phyloP scores from a whole-genome alignment of 176 grass and related monocot genomes.

The Typha latifolia region DNA sequence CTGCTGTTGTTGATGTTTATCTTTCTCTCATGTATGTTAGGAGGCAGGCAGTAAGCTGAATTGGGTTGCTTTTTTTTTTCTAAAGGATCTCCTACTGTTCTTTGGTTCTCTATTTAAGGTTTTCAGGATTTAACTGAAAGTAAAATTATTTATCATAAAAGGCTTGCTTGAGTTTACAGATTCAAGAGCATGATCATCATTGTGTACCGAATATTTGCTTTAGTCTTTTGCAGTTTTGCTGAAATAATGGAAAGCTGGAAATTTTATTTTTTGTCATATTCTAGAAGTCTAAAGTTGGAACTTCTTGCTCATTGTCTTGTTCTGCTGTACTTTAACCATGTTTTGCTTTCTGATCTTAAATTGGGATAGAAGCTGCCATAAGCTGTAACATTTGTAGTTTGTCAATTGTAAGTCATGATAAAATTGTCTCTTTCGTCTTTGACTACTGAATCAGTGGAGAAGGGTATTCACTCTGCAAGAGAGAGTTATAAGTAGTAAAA shows the following conservation, averaged over 20 bases:
- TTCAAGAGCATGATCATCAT: too few relatives aligned
- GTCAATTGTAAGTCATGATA: not conserved
- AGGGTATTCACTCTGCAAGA: not conserved
- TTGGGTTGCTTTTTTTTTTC: not conserved
- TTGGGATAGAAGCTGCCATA: not conserved
- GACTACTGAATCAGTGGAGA: not conserved
- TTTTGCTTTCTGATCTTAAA: not conserved
- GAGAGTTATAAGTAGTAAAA: not conserved
- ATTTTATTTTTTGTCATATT: not conserved
- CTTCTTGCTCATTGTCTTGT: not conserved
- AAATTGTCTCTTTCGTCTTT: not conserved
- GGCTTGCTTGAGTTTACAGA: too few relatives aligned
- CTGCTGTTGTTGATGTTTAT: not conserved
- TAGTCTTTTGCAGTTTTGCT: not conserved
- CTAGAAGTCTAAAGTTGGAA: not conserved
- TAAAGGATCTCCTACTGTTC: not conserved
- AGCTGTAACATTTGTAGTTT: not conserved
- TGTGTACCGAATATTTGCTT: not conserved
- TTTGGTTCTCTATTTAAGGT: not conserved
- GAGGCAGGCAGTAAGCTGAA: not conserved
- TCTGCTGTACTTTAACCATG: not conserved
- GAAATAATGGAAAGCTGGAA: not conserved
- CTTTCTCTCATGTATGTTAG: not conserved
- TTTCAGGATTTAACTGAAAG: not conserved
- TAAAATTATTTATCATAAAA: not conserved